Evolutionary conservation across 306 rosid genomes (phyloP).

Genomic region (Cotoneaster glaucophyllus): DNA sequence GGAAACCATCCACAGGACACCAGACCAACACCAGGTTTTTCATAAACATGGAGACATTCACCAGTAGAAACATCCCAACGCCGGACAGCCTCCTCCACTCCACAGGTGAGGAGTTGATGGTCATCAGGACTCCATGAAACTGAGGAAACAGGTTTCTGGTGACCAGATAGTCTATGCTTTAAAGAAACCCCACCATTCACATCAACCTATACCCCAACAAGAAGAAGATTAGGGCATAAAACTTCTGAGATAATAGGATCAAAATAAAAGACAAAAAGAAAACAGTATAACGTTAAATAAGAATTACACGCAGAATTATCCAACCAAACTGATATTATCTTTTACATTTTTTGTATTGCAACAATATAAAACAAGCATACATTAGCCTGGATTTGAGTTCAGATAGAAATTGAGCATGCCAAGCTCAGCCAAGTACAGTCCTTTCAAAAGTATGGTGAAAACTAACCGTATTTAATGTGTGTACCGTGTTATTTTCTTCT

Average conservation of each 20-base stretch:
- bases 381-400: background rate
- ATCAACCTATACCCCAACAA: conserved; percentile 48
- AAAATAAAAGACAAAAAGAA: background rate
- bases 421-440: background rate
- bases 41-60: conserved; percentile 78
- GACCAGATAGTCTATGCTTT: conserved; percentile 80
- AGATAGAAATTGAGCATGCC: background rate
- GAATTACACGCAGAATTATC: background rate
- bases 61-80: conserved; percentile 92
- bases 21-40: conserved; percentile 58
- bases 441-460: background rate
- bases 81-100: conserved; percentile 82
- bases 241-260: background rate
- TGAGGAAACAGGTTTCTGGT: conserved; percentile 67
- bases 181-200: conserved; percentile 40
- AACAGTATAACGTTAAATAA: background rate
- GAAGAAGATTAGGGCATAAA: background rate
- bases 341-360: background rate
- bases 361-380: background rate
- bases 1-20: conserved; percentile 95
- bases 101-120: conserved; percentile 85
- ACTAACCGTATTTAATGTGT: background rate
- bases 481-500: background rate
- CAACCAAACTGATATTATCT: background rate
- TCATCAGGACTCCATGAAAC: conserved; percentile 95